These are phyloP conservation scores for Flaveria trinervia DNA, from an alignment of 129 eudicot genomes.

Conservation along the genomic window DNA sequence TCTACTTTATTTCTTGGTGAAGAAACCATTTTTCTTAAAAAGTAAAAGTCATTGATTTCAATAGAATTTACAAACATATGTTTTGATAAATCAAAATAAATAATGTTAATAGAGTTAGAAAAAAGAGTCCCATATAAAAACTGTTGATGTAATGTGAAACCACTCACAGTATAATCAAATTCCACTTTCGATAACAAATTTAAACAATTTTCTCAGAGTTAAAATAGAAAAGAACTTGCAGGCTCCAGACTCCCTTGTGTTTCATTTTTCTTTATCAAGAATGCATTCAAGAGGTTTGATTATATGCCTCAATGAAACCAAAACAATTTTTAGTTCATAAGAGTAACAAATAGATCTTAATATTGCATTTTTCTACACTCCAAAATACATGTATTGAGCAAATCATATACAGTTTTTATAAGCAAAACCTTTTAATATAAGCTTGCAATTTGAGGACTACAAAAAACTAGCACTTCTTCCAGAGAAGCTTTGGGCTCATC, in stretches of 20 bases:
- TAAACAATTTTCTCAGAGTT: not conserved
- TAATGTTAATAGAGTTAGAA: not conserved
- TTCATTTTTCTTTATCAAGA: not conserved
- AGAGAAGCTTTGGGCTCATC: conserved; percentile 58
- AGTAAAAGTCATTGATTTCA: not conserved
- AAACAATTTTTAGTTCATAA: too few relatives aligned
- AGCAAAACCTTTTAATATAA: conserved; percentile 44
- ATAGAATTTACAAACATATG: not conserved
- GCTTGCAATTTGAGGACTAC: conserved; percentile 76
- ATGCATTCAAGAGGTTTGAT: not conserved
- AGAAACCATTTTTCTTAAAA: not conserved
- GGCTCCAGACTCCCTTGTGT: not conserved
- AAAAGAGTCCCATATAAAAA: not conserved
- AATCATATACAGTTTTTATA: conserved; percentile 2
- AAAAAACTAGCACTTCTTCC: conserved; percentile 73
- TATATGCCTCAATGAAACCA: not conserved
- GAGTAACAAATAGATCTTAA: too few relatives aligned
- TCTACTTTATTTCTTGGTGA: not conserved
- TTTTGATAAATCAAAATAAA: not conserved
- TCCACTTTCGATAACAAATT: not conserved
- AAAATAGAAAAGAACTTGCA: too few relatives aligned
- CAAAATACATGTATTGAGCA: not conserved
- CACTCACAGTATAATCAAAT: conserved; percentile 14
- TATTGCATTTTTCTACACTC: too few relatives aligned
- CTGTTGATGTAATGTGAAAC: not conserved